A percentile compares a stretch with the other conserved stretches of the same genome.
These are phyloP conservation scores for Rhynchospora pubera DNA, from an alignment of 176 grass and related monocot species.

Conservation along the genomic window DNA sequence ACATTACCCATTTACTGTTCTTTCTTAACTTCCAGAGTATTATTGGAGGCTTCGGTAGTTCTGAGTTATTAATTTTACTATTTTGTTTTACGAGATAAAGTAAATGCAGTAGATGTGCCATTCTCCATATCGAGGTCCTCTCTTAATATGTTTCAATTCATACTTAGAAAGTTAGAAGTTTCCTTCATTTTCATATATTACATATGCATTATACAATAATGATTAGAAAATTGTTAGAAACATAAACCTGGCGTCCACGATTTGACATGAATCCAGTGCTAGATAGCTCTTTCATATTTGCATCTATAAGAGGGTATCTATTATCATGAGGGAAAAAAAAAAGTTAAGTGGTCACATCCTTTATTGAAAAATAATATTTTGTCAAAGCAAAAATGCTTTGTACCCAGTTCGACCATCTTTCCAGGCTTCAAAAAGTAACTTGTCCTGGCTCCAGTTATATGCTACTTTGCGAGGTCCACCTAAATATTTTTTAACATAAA, in stretches of 20 bases:
- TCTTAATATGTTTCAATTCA: not conserved
- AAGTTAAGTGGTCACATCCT: conserved; percentile 3
- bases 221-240: not conserved
- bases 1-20: too few relatives aligned
- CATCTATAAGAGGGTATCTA: conserved; percentile 92
- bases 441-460: conserved; percentile 64
- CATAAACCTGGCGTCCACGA: conserved; percentile 59
- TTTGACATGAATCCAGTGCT: conserved; percentile 90
- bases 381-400: not conserved
- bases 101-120: too few relatives aligned
- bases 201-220: not conserved
- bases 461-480: conserved; percentile 72
- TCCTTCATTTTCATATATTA: not conserved
- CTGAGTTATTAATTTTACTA: too few relatives aligned
- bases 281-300: conserved; percentile 88
- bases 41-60: too few relatives aligned
- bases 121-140: too few relatives aligned
- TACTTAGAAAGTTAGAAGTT: not conserved
- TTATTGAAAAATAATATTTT: not conserved
- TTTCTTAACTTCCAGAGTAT: too few relatives aligned
- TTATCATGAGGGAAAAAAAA: conserved; percentile 6
- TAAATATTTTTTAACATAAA: conserved; percentile 20
- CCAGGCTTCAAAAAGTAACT: conserved; percentile 63
- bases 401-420: conserved; percentile 81
- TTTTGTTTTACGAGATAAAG: too few relatives aligned